Base-by-base conservation (phyloP, 2,329 filamentous ascomycete genomes). In the Penicillium sumatraense region DNA sequence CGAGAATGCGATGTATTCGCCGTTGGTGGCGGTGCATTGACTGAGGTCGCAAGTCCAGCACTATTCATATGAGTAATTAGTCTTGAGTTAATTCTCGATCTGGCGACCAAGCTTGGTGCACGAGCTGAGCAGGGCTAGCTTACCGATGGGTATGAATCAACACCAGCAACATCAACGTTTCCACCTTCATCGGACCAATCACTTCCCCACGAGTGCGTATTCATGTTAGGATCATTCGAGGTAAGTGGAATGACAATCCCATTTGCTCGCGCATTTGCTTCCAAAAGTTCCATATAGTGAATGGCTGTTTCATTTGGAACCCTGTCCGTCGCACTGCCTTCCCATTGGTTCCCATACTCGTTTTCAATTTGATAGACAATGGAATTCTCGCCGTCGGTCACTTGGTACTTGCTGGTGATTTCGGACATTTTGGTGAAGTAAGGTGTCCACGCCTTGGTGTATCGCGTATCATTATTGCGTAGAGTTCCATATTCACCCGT, bases 11-110 rank as follows among this genome's bases (percentile, higher is more conserved):
- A 84, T 79, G 38, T 84, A 84, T 58, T 81, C 69, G 18, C 83
- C 84, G 59, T 87, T 87, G 0, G 82, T 84, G 2, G 81, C 80
- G 1, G 80, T 83, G 62, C 86, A 87, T 54, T 86, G 83, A 26
- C 78, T 80, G 8, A 86, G 70, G 53, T 87, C 84, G 66, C 86
- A 88, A 50, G 81, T 85, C 84, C 84, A 87, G 73, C 85, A 87
- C 69, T 70, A 42, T 29, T 29, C 3, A 14, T 56, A 77, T 80
- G 62, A 10, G 86, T 83, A 2, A 78, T 26, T 26, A 45, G 42
- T 23, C 11, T 24, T 14, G 5, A n/a, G 1, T 24, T 6, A 16
- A n/a, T 21, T 8, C 33, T 36, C 13, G 5, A n/a, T n/a, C n/a
- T n/a, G n/a, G n/a, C n/a, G n/a, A n/a, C n/a, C 1, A 14, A 9